Evolutionary conservation across 306 rosid species (phyloP).

Genomic region (Cucurbita maxima): DNA sequence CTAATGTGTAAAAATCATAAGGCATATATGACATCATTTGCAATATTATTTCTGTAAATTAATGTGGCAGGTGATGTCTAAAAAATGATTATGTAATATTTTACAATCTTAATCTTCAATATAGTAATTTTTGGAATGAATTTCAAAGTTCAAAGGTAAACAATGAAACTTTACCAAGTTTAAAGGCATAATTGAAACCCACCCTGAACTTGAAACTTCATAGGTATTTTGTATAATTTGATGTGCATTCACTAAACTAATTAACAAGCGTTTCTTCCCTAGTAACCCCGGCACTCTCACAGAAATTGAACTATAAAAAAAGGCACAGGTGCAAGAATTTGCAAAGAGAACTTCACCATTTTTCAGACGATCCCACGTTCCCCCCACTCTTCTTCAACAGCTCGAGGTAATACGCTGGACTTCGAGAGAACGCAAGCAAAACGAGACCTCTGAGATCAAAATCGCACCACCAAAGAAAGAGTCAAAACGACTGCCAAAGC

Average conservation of each 20-base stretch:
- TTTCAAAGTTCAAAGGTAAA: no score
- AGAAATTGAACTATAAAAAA: background rate
- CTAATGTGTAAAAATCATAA: no score
- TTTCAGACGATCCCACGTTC: constrained; percentile 30
- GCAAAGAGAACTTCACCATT: constrained; percentile 26
- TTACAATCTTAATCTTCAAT: no score
- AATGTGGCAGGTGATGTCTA: no score
- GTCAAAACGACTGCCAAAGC: background rate
- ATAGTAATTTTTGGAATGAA: no score
- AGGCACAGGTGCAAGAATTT: background rate
- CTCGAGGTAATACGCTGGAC: constrained; percentile 47
- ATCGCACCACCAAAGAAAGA: background rate
- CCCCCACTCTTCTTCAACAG: constrained; percentile 41
- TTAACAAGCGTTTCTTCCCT: background rate
- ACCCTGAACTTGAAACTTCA: no score
- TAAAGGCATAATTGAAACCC: no score
- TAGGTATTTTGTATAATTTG: no score
- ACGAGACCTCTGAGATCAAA: constrained; percentile 42
- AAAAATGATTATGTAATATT: no score
- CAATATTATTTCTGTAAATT: no score
- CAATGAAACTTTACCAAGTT: no score
- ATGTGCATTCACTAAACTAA: background rate
- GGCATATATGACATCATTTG: no score
- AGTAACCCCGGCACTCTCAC: background rate
- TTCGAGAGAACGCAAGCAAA: constrained; percentile 51